Evolutionary conservation across 495 filamentous ascomycete species (phyloP).

Genomic region (Peziza echinospora): DNA sequence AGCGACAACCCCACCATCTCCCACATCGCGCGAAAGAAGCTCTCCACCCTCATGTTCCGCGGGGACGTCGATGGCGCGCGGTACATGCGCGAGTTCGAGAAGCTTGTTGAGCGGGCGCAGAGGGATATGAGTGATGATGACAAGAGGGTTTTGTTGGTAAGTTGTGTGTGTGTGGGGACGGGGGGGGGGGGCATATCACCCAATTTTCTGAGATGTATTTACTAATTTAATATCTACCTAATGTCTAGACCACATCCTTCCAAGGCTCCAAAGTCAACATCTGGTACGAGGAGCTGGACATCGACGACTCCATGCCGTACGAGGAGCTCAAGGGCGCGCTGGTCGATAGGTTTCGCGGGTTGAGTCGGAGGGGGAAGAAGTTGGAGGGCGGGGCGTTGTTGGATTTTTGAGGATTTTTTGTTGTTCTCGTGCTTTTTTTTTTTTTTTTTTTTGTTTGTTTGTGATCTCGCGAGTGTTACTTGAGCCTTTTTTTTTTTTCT

Average conservation of each 20-base stretch:
- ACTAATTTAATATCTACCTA: too few species aligned
- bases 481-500: too few species aligned
- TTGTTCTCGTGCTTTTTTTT: too few species aligned
- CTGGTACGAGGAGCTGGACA: constrained; percentile 5
- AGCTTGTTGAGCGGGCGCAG: constrained; percentile 3
- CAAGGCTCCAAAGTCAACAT: background rate
- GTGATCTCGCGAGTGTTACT: background rate
- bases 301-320: constrained; percentile 3
- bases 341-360: background rate
- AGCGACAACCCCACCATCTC: too few species aligned
- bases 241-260: background rate
- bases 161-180: too few species aligned
- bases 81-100: constrained; percentile 5
- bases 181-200: too few species aligned
- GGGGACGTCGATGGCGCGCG: constrained; percentile 1
- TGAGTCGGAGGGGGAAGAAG: background rate
- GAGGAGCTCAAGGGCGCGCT: background rate
- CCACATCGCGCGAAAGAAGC: constrained; percentile 1
- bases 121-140: constrained; percentile 2
- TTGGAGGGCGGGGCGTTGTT: background rate
- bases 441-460: background rate
- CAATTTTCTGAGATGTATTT: background rate
- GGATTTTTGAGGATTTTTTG: background rate
- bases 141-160: constrained; percentile 3
- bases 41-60: constrained; percentile 1